phyloP scores from a whole-genome alignment of 106 monocot species.

The Platanthera guangdongensis region DNA sequence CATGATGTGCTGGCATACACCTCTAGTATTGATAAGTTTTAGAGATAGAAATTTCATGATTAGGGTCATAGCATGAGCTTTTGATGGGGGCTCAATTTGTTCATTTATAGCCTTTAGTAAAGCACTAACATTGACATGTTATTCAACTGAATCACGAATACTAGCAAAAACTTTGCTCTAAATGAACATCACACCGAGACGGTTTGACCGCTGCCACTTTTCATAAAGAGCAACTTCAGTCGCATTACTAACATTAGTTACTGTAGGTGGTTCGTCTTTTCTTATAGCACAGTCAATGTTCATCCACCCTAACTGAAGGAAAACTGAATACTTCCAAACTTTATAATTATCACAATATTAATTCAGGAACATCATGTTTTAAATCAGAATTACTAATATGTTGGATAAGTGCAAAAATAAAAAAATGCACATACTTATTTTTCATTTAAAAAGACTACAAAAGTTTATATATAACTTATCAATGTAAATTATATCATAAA shows the following conservation, averaged over 20 bases:
- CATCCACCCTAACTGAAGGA: no score
- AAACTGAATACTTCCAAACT: no score
- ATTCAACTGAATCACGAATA: neutral
- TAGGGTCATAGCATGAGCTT: conserved; percentile 8
- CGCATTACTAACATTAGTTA: no score
- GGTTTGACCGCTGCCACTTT: no score
- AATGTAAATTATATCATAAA: conserved; percentile 6
- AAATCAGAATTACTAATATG: neutral
- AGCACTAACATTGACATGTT: neutral
- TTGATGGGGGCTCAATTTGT: conserved; percentile 6
- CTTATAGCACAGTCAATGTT: no score
- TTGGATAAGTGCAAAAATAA: neutral
- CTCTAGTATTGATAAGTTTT: no score
- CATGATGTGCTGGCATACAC: conserved; percentile 8
- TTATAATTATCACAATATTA: neutral
- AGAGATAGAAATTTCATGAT: conserved; percentile 9
- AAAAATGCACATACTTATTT: no score
- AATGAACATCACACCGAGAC: no score
- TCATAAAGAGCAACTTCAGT: no score
- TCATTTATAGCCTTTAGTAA: conserved; percentile 12
- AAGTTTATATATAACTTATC: neutral
- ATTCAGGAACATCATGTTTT: neutral
- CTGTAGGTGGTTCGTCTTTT: no score
- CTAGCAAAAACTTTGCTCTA: no score
- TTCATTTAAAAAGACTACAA: neutral